These are phyloP conservation scores for Triticum turgidum DNA, from an alignment of 176 grass and related monocot genomes.

Conservation along the genomic window DNA sequence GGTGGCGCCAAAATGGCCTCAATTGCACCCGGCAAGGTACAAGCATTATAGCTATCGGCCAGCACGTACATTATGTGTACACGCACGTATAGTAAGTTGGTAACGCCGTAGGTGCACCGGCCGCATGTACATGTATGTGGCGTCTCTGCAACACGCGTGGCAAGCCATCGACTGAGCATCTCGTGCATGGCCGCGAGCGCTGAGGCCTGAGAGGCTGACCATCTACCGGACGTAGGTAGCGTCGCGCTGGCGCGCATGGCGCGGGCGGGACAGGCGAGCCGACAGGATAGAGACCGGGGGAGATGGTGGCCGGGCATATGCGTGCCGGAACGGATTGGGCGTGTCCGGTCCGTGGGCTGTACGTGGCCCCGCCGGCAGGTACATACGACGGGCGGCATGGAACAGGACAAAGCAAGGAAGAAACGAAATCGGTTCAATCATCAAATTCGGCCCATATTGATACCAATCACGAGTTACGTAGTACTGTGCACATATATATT, in stretches of 20 bases:
- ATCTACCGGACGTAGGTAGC: neutral
- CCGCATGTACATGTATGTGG: neutral
- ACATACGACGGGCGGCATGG: neutral
- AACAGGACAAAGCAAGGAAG: neutral
- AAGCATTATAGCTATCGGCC: neutral
- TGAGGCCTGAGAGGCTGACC: neutral
- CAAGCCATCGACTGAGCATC: neutral
- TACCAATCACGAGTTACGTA: neutral
- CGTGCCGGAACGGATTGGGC: neutral
- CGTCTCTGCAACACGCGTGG: neutral
- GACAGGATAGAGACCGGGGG: neutral
- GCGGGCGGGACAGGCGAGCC: neutral
- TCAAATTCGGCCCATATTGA: neutral
- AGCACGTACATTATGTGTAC: neutral
- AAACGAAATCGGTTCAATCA: neutral
- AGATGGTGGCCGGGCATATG: neutral
- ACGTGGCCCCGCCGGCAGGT: conserved; percentile 4
- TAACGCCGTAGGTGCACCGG: neutral
- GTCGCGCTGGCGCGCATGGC: neutral
- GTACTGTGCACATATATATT: neutral
- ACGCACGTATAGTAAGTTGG: neutral
- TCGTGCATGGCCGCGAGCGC: neutral
- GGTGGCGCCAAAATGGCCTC: neutral
- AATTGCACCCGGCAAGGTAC: neutral
- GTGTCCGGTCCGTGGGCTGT: conserved; percentile 30